Conservation (phyloP, 306 rosid species). For the Cicer cuneatum region DNA sequence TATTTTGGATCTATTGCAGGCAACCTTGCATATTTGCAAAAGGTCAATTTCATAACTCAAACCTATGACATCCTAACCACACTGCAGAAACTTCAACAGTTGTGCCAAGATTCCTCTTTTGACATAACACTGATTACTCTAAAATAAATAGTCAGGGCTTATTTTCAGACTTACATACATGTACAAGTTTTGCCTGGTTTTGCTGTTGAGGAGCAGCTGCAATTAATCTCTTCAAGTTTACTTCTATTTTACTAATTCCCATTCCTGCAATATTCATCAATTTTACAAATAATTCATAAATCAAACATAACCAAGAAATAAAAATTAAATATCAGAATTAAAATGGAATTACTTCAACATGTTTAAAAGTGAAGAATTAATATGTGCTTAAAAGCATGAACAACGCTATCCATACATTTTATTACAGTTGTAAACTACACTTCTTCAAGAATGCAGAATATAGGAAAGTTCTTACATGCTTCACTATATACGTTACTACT, state of each 20-base stretch:
- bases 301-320: constrained; percentile 24
- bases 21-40: constrained; percentile 10
- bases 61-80: background rate
- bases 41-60: background rate
- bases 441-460: background rate
- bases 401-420: background rate
- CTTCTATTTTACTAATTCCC: constrained; percentile 84
- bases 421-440: background rate
- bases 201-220: constrained; percentile 88
- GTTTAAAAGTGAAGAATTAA: background rate
- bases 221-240: constrained; percentile 85
- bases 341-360: background rate
- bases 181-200: constrained; percentile 83
- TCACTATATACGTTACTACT: too few relatives aligned
- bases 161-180: constrained; percentile 68
- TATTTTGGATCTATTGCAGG: background rate
- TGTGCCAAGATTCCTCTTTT: constrained; percentile 2
- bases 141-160: constrained; percentile 5
- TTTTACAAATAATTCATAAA: constrained; percentile 1
- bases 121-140: constrained; percentile 13
- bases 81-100: background rate
- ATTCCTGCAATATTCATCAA: constrained; percentile 52
- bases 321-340: background rate
- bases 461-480: background rate
- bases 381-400: background rate